Conservation (phyloP, 1,139 yeast species). For the Candida sanyaensis region DNA sequence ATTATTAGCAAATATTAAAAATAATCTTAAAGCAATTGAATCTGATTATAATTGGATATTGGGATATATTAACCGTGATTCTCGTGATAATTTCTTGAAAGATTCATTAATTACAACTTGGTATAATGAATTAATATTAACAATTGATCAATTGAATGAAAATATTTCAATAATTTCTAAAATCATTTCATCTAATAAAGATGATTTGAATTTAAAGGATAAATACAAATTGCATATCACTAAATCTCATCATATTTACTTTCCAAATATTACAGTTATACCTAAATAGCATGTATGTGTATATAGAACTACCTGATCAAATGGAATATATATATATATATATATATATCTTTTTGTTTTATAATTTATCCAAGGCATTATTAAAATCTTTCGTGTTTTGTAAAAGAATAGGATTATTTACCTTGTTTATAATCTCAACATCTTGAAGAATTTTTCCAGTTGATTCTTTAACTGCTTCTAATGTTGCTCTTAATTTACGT, state of each 20-base stretch:
- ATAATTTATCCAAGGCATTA: conserved; percentile 6
- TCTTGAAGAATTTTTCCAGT: conserved; percentile 29
- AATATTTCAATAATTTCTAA: conserved; percentile 21
- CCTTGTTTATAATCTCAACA: conserved; percentile 19
- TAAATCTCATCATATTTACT: conserved; percentile 40
- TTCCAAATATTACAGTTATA: conserved; percentile 33
- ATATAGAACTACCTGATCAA: background rate
- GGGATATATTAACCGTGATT: conserved; percentile 14
- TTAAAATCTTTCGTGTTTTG: conserved; percentile 10
- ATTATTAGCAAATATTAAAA: conserved; percentile 13
- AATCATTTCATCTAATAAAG: conserved; percentile 25
- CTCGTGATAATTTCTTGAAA: conserved; percentile 22
- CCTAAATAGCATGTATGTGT: conserved; percentile 1
- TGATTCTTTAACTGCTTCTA: conserved; percentile 30
- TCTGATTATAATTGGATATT: conserved; percentile 9
- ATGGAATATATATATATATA: too few relatives aligned
- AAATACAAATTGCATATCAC: conserved; percentile 17
- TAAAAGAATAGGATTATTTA: conserved; percentile 12
- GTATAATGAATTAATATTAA: conserved; percentile 9
- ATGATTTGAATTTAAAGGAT: conserved; percentile 16
- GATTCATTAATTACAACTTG: conserved; percentile 12
- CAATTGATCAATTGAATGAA: conserved; percentile 8
- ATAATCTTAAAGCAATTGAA: conserved; percentile 20
- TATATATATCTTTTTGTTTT: background rate
- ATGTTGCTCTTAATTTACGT: conserved; percentile 29